phyloP scores from a whole-genome alignment of 257 asterid genomes.

The Solanum verrucosum region DNA sequence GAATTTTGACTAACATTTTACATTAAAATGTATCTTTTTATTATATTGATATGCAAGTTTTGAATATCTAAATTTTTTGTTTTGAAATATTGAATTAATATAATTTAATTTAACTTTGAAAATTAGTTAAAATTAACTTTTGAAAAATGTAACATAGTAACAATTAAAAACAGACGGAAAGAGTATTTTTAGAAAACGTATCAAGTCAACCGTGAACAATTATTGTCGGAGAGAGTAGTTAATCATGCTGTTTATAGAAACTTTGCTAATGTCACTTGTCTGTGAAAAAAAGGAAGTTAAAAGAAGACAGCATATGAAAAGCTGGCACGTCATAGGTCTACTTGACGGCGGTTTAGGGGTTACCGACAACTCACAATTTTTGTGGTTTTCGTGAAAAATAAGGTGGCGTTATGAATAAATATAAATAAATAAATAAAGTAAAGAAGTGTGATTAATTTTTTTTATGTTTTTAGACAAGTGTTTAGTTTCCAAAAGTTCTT shows the following conservation, averaged over 20 bases:
- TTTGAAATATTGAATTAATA: too few species aligned
- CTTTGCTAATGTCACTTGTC: background rate
- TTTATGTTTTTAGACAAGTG: background rate
- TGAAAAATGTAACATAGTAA: too few species aligned
- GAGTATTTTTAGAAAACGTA: fast-evolving
- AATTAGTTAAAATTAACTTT: too few species aligned
- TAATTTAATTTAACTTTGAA: too few species aligned
- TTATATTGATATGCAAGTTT: background rate
- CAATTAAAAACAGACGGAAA: too few species aligned
- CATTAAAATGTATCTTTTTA: too few species aligned
- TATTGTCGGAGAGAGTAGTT: background rate
- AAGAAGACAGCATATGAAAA: background rate
- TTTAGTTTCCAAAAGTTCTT: background rate
- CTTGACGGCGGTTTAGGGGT: background rate
- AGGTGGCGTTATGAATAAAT: background rate
- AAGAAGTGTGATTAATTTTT: background rate
- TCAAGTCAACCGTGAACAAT: too few species aligned
- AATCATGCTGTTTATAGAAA: background rate
- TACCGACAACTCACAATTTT: background rate
- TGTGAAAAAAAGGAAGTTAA: background rate
- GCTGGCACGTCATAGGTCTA: background rate
- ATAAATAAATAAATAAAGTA: background rate
- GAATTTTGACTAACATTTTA: too few species aligned
- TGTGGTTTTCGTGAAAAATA: background rate
- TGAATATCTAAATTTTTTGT: too few species aligned